phyloP scores from a whole-genome alignment of 106 monocot species.

The Chionographis japonica region DNA sequence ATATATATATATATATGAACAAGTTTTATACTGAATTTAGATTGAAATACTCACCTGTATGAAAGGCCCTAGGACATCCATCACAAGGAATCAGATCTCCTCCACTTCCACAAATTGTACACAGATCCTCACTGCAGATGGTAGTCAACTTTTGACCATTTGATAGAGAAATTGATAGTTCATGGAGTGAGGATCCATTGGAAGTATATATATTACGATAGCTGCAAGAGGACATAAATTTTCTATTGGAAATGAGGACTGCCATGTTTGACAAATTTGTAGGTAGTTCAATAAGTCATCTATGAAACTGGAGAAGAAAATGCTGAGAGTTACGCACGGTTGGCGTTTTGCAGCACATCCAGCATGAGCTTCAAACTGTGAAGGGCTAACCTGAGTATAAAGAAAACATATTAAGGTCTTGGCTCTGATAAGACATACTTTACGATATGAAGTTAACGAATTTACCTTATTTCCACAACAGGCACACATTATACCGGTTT shows the following conservation, averaged over 20 bases:
- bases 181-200: slow-evolving; percentile 57
- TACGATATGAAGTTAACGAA: not conserved
- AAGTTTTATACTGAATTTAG: no score
- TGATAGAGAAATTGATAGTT: slow-evolving; percentile 30
- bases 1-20: no score
- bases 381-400: slow-evolving; percentile 41
- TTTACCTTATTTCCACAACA: slow-evolving; percentile 52
- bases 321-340: slow-evolving; percentile 34
- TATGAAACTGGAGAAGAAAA: not conserved
- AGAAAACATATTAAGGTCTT: slow-evolving; percentile 1
- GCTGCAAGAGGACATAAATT: slow-evolving; percentile 36
- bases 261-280: no score
- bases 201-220: slow-evolving; percentile 65
- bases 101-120: slow-evolving; percentile 36
- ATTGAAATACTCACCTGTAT: slow-evolving; percentile 32
- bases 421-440: not conserved
- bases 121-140: slow-evolving; percentile 8
- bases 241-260: not conserved
- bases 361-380: slow-evolving; percentile 62
- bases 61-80: slow-evolving; percentile 37
- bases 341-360: slow-evolving; percentile 34
- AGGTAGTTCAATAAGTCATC: not conserved
- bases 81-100: slow-evolving; percentile 33
- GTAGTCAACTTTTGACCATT: slow-evolving; percentile 18
- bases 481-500: slow-evolving; percentile 43